Evolutionary conservation across 225 moss, liverwort and hornwort genomes (phyloP).

Genomic region (Marchantia polymorpha): DNA sequence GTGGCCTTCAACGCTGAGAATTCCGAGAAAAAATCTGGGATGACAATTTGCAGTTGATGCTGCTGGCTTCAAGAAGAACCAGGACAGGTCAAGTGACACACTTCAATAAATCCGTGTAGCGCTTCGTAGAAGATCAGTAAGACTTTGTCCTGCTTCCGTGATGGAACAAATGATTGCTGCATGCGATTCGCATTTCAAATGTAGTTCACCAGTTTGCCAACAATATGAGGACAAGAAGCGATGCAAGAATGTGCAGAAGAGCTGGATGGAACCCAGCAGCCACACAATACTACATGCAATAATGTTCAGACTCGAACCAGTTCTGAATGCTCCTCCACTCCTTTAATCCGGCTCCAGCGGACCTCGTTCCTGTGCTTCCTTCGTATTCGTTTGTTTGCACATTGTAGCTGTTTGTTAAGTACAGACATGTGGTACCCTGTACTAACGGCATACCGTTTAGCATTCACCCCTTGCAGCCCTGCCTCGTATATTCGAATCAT

Average conservation of each 20-base stretch:
- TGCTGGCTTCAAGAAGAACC: too few relatives aligned
- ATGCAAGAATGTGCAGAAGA: background rate
- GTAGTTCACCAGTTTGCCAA: background rate
- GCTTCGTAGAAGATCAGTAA: background rate
- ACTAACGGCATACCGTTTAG: background rate
- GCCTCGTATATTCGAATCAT: background rate
- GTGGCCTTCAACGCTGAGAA: background rate
- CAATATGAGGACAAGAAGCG: constrained; percentile 1
- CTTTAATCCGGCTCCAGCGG: background rate
- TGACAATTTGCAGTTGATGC: too few relatives aligned
- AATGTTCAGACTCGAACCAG: too few relatives aligned
- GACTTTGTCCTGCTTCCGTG: background rate
- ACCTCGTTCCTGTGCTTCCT: background rate
- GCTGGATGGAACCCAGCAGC: background rate
- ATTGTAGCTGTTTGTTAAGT: background rate
- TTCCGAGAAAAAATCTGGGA: too few relatives aligned
- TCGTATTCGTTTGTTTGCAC: background rate
- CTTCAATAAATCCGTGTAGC: too few relatives aligned
- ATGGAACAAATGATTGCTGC: background rate
- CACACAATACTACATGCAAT: background rate
- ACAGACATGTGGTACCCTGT: background rate
- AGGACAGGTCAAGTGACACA: too few relatives aligned
- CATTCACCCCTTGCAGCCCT: background rate
- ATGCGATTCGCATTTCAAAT: constrained; percentile 2
- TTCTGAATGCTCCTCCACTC: background rate